phyloP scores from a whole-genome alignment of 176 grass and related monocot genomes.

The Eleusine indica region DNA sequence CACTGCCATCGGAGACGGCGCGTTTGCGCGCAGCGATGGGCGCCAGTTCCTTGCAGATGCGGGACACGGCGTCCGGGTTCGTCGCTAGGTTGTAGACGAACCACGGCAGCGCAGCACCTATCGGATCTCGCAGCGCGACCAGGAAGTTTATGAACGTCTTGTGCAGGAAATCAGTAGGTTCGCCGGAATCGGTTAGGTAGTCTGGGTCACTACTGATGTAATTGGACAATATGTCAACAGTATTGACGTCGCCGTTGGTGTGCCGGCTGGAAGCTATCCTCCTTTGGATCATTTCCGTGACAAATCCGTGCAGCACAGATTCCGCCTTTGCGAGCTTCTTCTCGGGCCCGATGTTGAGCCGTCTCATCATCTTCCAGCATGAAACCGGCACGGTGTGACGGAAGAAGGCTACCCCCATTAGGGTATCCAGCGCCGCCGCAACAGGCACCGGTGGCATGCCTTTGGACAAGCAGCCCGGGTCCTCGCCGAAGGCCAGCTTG shows the following conservation, averaged over 20 bases:
- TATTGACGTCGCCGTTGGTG: too few species aligned
- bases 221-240: not conserved
- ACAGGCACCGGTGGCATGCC: slow-evolving; percentile 29
- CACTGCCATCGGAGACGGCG: not conserved
- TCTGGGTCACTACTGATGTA: not conserved
- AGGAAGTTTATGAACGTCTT: slow-evolving; percentile 24
- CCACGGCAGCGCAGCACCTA: slow-evolving; percentile 28
- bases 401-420: slow-evolving; percentile 17
- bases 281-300: not conserved
- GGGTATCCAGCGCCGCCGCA: slow-evolving; percentile 3
- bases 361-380: slow-evolving; percentile 43
- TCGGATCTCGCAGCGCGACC: slow-evolving; percentile 37
- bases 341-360: slow-evolving; percentile 20
- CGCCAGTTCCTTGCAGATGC: slow-evolving; percentile 34
- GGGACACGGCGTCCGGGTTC: slow-evolving; percentile 1
- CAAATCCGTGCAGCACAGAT: not conserved
- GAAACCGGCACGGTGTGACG: not conserved
- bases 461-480: slow-evolving; percentile 27
- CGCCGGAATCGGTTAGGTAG: not conserved
- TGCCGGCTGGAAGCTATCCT: not conserved
- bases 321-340: not conserved
- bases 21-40: not conserved
- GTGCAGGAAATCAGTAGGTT: not conserved
- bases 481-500: slow-evolving; percentile 40
- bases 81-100: slow-evolving; percentile 28